Evolutionary conservation across 257 asterid genomes (phyloP).

Genomic region (Thymus mandschuricus): DNA sequence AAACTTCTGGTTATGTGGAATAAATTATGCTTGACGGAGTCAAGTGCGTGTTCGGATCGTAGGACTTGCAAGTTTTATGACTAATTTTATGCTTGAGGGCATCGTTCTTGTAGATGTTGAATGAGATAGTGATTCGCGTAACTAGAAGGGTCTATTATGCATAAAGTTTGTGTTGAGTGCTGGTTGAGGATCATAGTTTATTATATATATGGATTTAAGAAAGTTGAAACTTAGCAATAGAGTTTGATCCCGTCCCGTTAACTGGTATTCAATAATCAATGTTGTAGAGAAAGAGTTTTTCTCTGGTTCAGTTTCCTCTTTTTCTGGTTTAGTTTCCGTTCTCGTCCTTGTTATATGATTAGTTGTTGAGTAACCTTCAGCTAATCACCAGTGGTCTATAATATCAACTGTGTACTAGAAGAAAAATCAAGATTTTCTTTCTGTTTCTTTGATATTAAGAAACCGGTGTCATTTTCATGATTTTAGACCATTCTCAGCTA

Average conservation of each 20-base stretch:
- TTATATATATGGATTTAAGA: neutral
- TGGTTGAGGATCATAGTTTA: slow-evolving; percentile 1
- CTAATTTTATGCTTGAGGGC: neutral
- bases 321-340: neutral
- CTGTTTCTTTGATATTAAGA: neutral
- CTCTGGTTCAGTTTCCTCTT: neutral
- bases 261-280: neutral
- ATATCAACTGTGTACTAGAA: neutral
- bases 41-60: neutral
- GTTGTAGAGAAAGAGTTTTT: neutral
- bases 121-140: neutral
- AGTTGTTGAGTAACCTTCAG: neutral
- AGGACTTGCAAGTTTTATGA: neutral
- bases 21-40: neutral
- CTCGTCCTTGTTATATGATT: neutral
- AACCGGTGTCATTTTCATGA: neutral
- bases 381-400: neutral
- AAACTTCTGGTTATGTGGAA: neutral
- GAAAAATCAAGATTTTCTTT: neutral
- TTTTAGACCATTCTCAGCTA: neutral
- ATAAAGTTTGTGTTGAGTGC: neutral
- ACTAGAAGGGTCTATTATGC: neutral
- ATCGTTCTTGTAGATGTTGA: neutral
- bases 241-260: neutral
- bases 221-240: neutral